Base-by-base conservation (phyloP, 2,329 filamentous ascomycete species). In the Curvularia hawaiiensis region DNA sequence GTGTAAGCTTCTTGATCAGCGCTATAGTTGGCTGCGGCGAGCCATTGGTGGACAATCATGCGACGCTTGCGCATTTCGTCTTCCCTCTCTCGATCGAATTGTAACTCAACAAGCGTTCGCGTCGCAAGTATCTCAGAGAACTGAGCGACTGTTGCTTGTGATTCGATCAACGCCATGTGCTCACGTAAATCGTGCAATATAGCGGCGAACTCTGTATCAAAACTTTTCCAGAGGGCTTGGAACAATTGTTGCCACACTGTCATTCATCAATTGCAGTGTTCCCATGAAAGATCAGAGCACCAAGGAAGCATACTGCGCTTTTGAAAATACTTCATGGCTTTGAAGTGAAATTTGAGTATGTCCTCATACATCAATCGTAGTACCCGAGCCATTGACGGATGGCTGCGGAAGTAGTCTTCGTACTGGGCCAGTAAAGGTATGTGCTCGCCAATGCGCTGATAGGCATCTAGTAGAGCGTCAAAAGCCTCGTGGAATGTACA, bases 321-420 rank as follows among this genome's bases (percentile, higher is more conserved):
- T 16, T 40, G 24, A n/a, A 71, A 70, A 52, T 67, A 70, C 31
- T 65, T 60, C 43, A 78, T 56, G 0, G 75, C 72, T 31, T 66
- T 56, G 24, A 63, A 58, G 54, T 79, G 77, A 52, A 80, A 80
- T 2, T 75, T 71, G 0, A 80, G 64, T 10, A 78, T 74, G 49
- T 79, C 77, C 6, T 65, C 60, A 45, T 76, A 79, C 6, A 79
- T 75, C 16, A 72, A 18, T 20, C 59, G 66, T 3, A 80, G 63
- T 7, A 75, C 67, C 1, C 59, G 47, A 4, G 61, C 55, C 68
- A 80, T 73, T 14, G 75, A 50, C 0, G 54, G 43, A 10, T 71
- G 70, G 3, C 67, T 44, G 10, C 54, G 52, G 52, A 79, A 76
- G 0, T 76, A 49, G 7, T 50, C 24, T 35, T 74, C 58, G 30